Conservation (phyloP, 2,329 filamentous ascomycete species). For the Ophiostoma sp. region DNA sequence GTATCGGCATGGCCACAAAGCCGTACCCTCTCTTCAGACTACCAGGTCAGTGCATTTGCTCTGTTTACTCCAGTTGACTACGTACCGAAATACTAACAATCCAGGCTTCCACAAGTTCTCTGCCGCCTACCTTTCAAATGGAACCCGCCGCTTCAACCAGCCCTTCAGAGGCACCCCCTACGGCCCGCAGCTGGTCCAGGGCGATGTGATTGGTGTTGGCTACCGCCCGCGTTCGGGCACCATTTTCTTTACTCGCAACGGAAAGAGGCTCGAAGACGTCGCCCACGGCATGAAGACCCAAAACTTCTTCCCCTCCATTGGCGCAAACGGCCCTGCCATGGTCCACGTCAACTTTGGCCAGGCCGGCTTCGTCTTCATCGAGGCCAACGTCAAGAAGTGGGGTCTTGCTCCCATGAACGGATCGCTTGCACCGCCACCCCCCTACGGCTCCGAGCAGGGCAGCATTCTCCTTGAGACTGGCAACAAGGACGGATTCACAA, state of each 20-base stretch:
- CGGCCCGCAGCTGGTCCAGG: constrained; percentile 79
- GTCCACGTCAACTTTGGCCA: constrained; percentile 98
- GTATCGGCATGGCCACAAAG: constrained; percentile 92
- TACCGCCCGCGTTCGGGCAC: constrained; percentile 92
- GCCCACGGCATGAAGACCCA: constrained; percentile 87
- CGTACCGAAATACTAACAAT: neutral
- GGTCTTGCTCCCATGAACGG: constrained; percentile 93
- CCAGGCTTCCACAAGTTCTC: constrained; percentile 79
- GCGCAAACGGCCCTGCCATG: constrained; percentile 85
- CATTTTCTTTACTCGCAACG: constrained; percentile 97
- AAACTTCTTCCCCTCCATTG: constrained; percentile 97
- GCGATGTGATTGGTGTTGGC: constrained; percentile 91
- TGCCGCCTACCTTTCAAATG: constrained; percentile 83
- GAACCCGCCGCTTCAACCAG: constrained; percentile 84
- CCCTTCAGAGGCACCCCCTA: constrained; percentile 78
- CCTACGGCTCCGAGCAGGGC: constrained; percentile 94
- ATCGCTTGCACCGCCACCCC: constrained; percentile 87
- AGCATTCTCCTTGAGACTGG: constrained; percentile 91
- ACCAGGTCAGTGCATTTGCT: constrained; percentile 47
- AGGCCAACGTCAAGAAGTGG: constrained; percentile 99
- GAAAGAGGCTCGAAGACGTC: constrained; percentile 93
- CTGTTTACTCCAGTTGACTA: neutral
- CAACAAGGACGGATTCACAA: constrained; percentile 52
- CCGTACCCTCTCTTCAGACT: constrained; percentile 92
- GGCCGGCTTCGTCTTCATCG: constrained; percentile 96